Evolutionary conservation across 2,329 filamentous ascomycete species (phyloP).

Genomic region (Cladophialophora carrionii): DNA sequence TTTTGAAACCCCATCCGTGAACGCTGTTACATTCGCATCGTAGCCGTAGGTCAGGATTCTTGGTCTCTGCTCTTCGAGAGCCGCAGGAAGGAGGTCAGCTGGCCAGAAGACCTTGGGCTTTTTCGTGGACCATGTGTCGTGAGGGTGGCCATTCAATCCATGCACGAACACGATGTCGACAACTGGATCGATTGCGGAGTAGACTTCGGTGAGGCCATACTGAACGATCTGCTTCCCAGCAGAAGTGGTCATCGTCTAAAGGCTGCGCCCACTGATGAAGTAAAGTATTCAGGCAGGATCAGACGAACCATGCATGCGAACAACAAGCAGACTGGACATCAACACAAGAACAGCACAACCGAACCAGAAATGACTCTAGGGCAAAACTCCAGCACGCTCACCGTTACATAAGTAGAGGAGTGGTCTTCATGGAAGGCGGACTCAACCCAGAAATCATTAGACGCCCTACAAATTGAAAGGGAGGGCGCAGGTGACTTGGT

Average conservation of each 20-base stretch:
- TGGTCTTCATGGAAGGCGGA: constrained; percentile 10
- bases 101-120: constrained; percentile 69
- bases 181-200: constrained; percentile 44
- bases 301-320: constrained; percentile 5
- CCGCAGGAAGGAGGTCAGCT: constrained; percentile 64
- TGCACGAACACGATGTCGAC: constrained; percentile 69
- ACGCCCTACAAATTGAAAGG: constrained; percentile 20
- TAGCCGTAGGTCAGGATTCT: constrained; percentile 74
- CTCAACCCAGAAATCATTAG: constrained; percentile 14
- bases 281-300: neutral
- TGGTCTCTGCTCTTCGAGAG: constrained; percentile 61
- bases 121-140: constrained; percentile 62
- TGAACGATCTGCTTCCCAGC: constrained; percentile 41
- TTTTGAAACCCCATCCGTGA: constrained; percentile 60
- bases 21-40: constrained; percentile 65
- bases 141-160: constrained; percentile 67
- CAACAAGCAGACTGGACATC: neutral
- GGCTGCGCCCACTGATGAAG: neutral
- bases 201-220: constrained; percentile 50
- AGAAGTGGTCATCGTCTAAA: constrained; percentile 21
- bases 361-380: neutral
- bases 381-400: constrained; percentile 13
- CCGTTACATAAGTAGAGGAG: constrained; percentile 14
- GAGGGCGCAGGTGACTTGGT: constrained; percentile 28
- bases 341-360: constrained; percentile 6